Conservation (phyloP, 2,329 filamentous ascomycete species). For the Coniochaeta ligniaria region DNA sequence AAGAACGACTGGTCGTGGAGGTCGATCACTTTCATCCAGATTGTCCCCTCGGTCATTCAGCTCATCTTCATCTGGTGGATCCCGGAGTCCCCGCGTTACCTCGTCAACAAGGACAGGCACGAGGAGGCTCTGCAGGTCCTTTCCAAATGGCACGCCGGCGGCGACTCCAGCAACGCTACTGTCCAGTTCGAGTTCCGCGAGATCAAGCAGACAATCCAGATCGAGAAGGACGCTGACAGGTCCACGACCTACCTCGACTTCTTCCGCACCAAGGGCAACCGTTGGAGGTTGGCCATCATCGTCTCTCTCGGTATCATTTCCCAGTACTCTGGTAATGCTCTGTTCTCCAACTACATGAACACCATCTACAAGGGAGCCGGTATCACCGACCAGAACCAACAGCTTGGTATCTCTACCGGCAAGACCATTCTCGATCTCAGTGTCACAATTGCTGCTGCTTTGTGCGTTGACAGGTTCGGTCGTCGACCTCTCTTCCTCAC, state of each 20-base stretch:
- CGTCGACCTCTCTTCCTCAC: conserved; percentile 46
- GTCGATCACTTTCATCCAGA: conserved; percentile 58
- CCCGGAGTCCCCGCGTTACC: conserved; percentile 62
- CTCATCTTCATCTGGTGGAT: conserved; percentile 59
- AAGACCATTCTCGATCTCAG: conserved; percentile 53
- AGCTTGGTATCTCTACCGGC: conserved; percentile 47
- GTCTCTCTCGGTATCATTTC: conserved; percentile 59
- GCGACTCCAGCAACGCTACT: conserved; percentile 47
- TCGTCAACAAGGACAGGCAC: conserved; percentile 55
- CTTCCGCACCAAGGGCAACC: conserved; percentile 54
- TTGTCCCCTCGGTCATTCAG: conserved; percentile 54
- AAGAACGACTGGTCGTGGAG: conserved; percentile 59
- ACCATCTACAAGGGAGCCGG: conserved; percentile 55
- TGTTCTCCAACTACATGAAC: conserved; percentile 62
- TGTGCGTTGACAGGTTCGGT: conserved; percentile 42
- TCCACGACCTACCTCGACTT: conserved; percentile 53
- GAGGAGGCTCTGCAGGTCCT: conserved; percentile 56
- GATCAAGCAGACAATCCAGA: conserved; percentile 55
- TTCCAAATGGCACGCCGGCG: conserved; percentile 56
- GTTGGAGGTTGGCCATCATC: conserved; percentile 55
- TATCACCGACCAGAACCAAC: conserved; percentile 48
- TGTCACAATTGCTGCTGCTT: conserved; percentile 45
- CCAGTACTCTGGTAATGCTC: conserved; percentile 60
- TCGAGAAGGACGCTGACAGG: conserved; percentile 43
- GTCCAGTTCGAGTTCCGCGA: conserved; percentile 62